phyloP scores from a whole-genome alignment of 2,329 filamentous ascomycete genomes.

The Penicillium sp. region DNA sequence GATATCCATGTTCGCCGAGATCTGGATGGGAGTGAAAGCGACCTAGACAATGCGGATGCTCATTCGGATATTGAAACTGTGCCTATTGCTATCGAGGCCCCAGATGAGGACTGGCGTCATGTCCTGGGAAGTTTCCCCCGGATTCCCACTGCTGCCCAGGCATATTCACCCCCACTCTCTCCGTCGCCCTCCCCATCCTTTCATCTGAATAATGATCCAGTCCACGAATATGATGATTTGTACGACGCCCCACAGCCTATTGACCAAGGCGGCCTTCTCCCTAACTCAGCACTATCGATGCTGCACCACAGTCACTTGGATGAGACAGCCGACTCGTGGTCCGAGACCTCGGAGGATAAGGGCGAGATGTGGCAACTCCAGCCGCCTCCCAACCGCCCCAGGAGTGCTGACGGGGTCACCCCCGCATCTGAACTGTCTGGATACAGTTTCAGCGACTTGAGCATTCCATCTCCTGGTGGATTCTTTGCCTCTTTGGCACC shows the following conservation, averaged over 20 bases:
- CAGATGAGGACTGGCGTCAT: conserved; percentile 59
- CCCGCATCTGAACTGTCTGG: conserved; percentile 59
- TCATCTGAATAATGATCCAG: conserved; percentile 16
- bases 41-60: conserved; percentile 23
- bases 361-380: conserved; percentile 64
- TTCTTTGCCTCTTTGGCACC: conserved; percentile 86
- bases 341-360: conserved; percentile 46
- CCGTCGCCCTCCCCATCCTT: conserved; percentile 5
- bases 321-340: conserved; percentile 39
- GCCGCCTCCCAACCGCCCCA: conserved; percentile 48
- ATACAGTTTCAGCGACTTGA: conserved; percentile 73
- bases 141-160: conserved; percentile 31
- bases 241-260: conserved; percentile 31
- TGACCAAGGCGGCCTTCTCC: conserved; percentile 63
- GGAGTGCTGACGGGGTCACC: conserved; percentile 44
- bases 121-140: conserved; percentile 42
- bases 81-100: conserved; percentile 40
- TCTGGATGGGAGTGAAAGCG: conserved; percentile 29
- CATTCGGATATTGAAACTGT: conserved; percentile 29
- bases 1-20: conserved; percentile 36
- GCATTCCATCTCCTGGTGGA: conserved; percentile 85
- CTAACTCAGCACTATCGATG: conserved; percentile 75
- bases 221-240: conserved; percentile 17
- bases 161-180: conserved; percentile 17
- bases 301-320: conserved; percentile 69